Evolutionary conservation across 1,284 basidiomycete genomes (phyloP).

Genomic region (Erythrobasidium hasegawianum): DNA sequence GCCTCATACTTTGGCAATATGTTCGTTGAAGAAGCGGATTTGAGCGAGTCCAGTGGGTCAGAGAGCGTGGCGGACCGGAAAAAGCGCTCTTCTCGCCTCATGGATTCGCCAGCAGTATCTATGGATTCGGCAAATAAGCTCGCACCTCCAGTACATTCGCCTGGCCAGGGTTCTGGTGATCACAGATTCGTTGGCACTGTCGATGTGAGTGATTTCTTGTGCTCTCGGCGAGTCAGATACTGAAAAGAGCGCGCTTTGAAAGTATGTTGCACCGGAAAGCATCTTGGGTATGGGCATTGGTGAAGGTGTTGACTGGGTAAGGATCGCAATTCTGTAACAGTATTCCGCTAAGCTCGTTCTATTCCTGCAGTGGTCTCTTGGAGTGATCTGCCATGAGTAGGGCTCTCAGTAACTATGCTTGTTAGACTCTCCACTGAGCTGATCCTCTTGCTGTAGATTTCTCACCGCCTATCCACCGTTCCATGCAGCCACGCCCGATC

Average conservation of each 20-base stretch:
- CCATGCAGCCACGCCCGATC: conserved; percentile 92
- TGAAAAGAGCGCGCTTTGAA: no score
- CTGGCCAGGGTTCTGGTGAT: conserved; percentile 7
- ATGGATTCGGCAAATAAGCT: conserved; percentile 10
- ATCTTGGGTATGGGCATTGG: conserved; percentile 90
- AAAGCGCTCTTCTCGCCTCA: conserved; percentile 5
- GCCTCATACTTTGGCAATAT: conserved; percentile 42
- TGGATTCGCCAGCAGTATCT: conserved; percentile 14
- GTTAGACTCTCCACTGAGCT: not conserved
- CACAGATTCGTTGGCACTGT: conserved; percentile 30
- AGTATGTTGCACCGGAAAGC: conserved; percentile 52
- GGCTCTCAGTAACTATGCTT: not conserved
- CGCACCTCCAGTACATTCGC: conserved; percentile 5
- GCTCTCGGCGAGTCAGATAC: no score
- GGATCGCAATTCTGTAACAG: conserved; percentile 41
- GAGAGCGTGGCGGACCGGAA: conserved; percentile 57
- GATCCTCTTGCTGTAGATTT: conserved; percentile 54
- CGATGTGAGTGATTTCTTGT: conserved; percentile 7
- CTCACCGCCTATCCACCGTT: conserved; percentile 95
- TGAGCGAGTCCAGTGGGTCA: conserved; percentile 78
- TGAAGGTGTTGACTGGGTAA: conserved; percentile 95
- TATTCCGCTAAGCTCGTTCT: conserved; percentile 6
- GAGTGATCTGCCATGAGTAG: conserved; percentile 93
- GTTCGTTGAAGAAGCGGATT: conserved; percentile 55
- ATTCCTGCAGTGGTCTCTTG: conserved; percentile 78